Conservation (phyloP, 495 filamentous ascomycete species). For the Penicillium longicatenatum region DNA sequence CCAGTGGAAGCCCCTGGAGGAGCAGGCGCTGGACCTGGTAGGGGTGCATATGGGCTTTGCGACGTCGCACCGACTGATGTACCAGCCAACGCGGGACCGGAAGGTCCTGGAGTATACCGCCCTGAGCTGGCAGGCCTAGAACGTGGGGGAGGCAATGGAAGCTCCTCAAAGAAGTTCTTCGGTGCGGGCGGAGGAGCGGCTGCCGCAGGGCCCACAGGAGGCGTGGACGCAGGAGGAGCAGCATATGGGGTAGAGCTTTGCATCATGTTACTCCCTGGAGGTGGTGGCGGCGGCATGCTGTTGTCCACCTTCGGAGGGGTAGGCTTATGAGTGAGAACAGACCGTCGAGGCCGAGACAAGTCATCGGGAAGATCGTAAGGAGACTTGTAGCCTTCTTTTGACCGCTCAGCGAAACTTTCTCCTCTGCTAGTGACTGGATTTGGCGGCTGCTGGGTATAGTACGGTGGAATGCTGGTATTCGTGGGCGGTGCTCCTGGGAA, state of each 20-base stretch:
- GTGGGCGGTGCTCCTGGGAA: conserved; percentile 30
- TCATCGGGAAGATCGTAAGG: conserved; percentile 96
- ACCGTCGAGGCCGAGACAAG: conserved; percentile 67
- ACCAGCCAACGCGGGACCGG: conserved; percentile 18
- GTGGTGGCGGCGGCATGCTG: conserved; percentile 44
- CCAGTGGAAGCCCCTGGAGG: conserved; percentile 10
- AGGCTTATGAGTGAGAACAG: conserved; percentile 42
- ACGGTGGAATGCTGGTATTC: conserved; percentile 38
- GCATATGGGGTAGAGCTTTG: conserved; percentile 31
- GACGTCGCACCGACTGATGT: conserved; percentile 12
- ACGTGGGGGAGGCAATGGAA: conserved; percentile 65
- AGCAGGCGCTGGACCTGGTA: conserved; percentile 22
- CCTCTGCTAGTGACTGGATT: conserved; percentile 43
- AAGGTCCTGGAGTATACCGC: conserved; percentile 53
- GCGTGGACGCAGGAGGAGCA: conserved; percentile 21
- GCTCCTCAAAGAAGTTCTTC: conserved; percentile 87
- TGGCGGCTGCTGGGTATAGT: conserved; percentile 40
- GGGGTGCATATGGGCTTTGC: conserved; percentile 11
- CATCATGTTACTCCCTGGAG: conserved; percentile 63
- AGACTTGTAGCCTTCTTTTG: conserved; percentile 88
- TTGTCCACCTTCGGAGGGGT: conserved; percentile 23
- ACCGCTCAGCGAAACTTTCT: conserved; percentile 83
- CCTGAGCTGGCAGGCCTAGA: conserved; percentile 48
- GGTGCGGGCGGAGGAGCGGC: conserved; percentile 24
- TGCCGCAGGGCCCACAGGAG: conserved; percentile 20